A percentile compares a stretch with the other conserved stretches of the same genome.
Evolutionary conservation across 208 protist species (phyloP).

Genomic region (Leishmania mexicana): DNA sequence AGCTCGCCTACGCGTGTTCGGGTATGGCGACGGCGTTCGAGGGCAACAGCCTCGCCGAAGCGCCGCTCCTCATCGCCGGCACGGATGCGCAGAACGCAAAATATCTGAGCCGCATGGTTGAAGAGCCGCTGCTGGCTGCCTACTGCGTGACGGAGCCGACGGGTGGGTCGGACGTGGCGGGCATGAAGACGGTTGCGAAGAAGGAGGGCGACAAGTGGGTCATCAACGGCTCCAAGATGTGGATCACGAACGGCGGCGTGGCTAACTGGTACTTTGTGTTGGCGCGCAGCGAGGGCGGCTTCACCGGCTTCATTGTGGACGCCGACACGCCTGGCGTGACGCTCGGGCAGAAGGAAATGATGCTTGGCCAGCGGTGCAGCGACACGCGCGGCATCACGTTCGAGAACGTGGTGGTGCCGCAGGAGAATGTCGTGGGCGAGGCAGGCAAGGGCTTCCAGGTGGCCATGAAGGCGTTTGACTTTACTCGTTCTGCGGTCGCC

Average conservation of each 20-base stretch:
- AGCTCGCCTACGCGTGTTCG: conserved; percentile 86
- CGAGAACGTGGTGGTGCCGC: conserved; percentile 89
- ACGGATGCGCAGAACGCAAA: conserved; percentile 89
- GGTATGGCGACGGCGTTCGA: conserved; percentile 89
- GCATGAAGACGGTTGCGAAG: conserved; percentile 83
- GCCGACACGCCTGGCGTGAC: conserved; percentile 85
- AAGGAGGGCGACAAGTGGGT: conserved; percentile 90
- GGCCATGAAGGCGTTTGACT: conserved; percentile 91
- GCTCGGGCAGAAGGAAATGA: conserved; percentile 84
- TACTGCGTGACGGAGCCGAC: conserved; percentile 89
- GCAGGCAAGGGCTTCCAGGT: conserved; percentile 86
- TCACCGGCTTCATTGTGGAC: conserved; percentile 91
- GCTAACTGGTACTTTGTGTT: conserved; percentile 94
- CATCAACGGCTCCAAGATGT: conserved; percentile 94
- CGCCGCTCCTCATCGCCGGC: conserved; percentile 87
- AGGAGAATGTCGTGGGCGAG: conserved; percentile 74
- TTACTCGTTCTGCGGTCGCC: conserved; percentile 80
- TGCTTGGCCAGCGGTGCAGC: conserved; percentile 92
- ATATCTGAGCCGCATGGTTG: conserved; percentile 86
- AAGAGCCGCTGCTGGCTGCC: conserved; percentile 79
- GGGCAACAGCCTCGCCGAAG: conserved; percentile 75
- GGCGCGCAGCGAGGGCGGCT: conserved; percentile 70
- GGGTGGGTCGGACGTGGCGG: conserved; percentile 88
- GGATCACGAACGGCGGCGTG: conserved; percentile 94
- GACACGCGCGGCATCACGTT: conserved; percentile 93